Evolutionary conservation across 2,329 filamentous ascomycete genomes (phyloP).

Genomic region (Alternaria conjuncta): DNA sequence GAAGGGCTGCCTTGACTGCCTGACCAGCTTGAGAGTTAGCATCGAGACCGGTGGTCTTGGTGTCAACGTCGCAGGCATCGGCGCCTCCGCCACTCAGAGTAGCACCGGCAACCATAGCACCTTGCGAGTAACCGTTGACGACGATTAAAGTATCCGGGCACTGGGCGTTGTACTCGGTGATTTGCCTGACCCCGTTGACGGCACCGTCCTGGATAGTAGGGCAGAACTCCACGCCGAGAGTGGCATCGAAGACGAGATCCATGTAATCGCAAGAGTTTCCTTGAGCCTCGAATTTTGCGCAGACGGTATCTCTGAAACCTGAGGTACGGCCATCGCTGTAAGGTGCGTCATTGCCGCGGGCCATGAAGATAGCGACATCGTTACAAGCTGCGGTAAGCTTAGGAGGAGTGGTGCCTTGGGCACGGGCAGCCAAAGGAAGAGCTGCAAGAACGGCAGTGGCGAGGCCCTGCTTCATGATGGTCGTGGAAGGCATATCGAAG

Average conservation of each 20-base stretch:
- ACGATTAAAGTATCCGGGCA: constrained; percentile 8
- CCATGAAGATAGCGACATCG: constrained; percentile 11
- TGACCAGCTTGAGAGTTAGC: constrained; percentile 1
- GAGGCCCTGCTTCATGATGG: constrained; percentile 6
- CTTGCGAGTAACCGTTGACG: constrained; percentile 11
- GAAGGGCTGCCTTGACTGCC: constrained; percentile 7
- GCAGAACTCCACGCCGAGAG: constrained; percentile 2
- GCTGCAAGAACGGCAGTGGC: constrained; percentile 11
- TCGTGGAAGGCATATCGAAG: not conserved
- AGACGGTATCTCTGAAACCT: constrained; percentile 4
- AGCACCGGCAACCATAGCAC: constrained; percentile 7
- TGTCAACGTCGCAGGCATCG: constrained; percentile 7
- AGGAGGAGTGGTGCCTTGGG: constrained; percentile 5
- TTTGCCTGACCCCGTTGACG: constrained; percentile 7
- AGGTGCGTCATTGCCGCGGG: constrained; percentile 10
- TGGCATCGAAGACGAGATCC: constrained; percentile 10
- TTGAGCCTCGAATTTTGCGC: constrained; percentile 7
- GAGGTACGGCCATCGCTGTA: constrained; percentile 11
- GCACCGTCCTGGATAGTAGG: constrained; percentile 12
- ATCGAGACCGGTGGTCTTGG: constrained; percentile 2
- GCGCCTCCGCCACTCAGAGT: constrained; percentile 9
- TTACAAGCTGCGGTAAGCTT: constrained; percentile 10
- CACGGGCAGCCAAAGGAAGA: constrained; percentile 2
- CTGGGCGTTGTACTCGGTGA: constrained; percentile 11
- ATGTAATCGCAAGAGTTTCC: constrained; percentile 10